A percentile compares a stretch with the other conserved stretches of the same genome.
phyloP scores from a whole-genome alignment of 305 asterid genomes.

The Lippia alba region DNA sequence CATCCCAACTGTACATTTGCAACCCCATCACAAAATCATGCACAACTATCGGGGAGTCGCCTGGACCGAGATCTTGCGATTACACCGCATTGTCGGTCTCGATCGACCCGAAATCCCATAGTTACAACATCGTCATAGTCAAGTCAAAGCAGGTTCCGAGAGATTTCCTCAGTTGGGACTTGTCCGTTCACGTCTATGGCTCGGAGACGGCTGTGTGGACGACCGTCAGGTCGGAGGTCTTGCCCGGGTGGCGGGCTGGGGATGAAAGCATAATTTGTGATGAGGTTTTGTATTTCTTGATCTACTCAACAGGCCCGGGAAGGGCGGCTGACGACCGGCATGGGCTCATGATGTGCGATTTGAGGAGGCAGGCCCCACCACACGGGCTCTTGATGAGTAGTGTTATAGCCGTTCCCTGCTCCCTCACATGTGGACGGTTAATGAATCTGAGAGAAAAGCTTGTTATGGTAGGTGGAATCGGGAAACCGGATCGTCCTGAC shows the following conservation, averaged over 20 bases:
- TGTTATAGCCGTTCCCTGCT: constrained; percentile 67
- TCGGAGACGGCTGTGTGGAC: constrained; percentile 65
- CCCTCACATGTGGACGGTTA: constrained; percentile 85
- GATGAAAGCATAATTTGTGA: constrained; percentile 82
- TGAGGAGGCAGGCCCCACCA: constrained; percentile 40
- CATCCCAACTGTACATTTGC: constrained; percentile 64
- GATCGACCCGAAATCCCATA: constrained; percentile 44
- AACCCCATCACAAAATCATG: constrained; percentile 63
- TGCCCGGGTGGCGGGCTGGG: constrained; percentile 84
- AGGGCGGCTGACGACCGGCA: constrained; percentile 52
- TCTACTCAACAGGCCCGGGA: constrained; percentile 68
- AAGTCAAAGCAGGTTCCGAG: constrained; percentile 83
- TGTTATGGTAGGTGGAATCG: constrained; percentile 89
- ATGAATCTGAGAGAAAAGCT: constrained; percentile 75
- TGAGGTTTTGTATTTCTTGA: constrained; percentile 71
- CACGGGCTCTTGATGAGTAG: constrained; percentile 54
- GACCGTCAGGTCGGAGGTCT: constrained; percentile 54
- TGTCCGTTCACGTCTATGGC: constrained; percentile 70
- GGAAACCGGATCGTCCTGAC: constrained; percentile 71
- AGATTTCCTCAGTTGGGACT: constrained; percentile 75
- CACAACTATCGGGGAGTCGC: constrained; percentile 57
- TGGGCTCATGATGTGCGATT: constrained; percentile 63
- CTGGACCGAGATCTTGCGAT: constrained; percentile 69
- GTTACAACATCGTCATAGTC: constrained; percentile 56
- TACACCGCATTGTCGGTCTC: constrained; percentile 75